Conservation (phyloP, 306 rosid genomes). For the Trifolium fragiferum region DNA sequence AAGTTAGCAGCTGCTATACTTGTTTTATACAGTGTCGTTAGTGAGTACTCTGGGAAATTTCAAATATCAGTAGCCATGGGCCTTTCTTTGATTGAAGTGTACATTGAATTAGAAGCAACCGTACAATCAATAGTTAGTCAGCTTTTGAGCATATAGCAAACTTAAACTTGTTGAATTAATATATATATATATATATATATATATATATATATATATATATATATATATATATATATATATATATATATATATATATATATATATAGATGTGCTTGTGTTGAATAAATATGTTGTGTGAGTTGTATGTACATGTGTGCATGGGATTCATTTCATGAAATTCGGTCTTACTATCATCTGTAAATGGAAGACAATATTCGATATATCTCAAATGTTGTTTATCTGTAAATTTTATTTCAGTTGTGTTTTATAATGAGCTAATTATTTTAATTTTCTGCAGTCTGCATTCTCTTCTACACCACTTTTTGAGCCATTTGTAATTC, state of each 20-base stretch:
- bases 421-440: constrained; percentile 30
- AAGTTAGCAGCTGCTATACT: constrained; percentile 18
- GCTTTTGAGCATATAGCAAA: constrained; percentile 4
- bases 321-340: constrained; percentile 14
- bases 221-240: too few relatives aligned
- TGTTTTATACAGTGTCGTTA: constrained; percentile 10
- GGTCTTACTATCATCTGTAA: constrained; percentile 1
- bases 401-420: too few relatives aligned
- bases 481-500: constrained; percentile 84
- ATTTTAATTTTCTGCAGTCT: constrained; percentile 58
- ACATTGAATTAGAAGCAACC: neutral
- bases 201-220: too few relatives aligned
- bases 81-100: neutral
- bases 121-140: neutral
- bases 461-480: constrained; percentile 80
- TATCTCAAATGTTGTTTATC: constrained; percentile 29
- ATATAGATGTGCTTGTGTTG: constrained; percentile 8
- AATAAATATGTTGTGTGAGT: neutral
- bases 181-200: too few relatives aligned
- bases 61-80: neutral
- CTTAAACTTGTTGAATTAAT: constrained; percentile 5
- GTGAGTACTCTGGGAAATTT: constrained; percentile 6
- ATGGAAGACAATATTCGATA: constrained; percentile 28
- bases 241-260: too few relatives aligned
- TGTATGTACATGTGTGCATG: neutral